Base-by-base conservation (phyloP, 495 filamentous ascomycete species). In the Lepraria neglecta region DNA sequence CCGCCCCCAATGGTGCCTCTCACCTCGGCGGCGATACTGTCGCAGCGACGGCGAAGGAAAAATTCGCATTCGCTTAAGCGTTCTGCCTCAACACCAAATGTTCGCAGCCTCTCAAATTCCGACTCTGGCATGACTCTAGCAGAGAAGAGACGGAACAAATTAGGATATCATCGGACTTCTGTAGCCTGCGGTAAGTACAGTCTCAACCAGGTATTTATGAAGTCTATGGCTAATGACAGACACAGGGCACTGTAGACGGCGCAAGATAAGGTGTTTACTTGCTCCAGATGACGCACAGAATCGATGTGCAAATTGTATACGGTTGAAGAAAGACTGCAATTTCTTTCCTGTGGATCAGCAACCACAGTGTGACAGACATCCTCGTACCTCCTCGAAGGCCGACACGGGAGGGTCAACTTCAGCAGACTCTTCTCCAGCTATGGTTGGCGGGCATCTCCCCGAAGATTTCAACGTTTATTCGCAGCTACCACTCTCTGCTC, bases 131-230 rank as follows among this genome's bases (percentile, higher is more conserved):
- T 73, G 69, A 78, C 75, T 21, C 76, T 84, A 42, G 79, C 77
- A 46, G 92, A 96, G 68, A 96, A 94, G 76, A 87, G 89, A 72
- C 87, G 94, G 67, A 98, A 97, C 72, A 97, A 95, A 75, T 80
- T 98, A 57, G 94, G 94, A 35, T 98, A 98, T 73, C 92, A 97
- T 78, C 86, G 94, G 61, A 97, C 91, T 42, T 95, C 94, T 59
- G 90, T 97, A 72, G 94, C 94, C 66, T 98, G 94, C 80, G 88
- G 94, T 98, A 81, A 44, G 59, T 63, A 56, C 58, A 43, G 48
- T 58, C 43, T 65, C 17, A 24, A 54, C 52, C 24, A 12, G 35
- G 55, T 46, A 33, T 27, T 19, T 19, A 1, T 44, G 31, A 46
- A 21, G 27, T 14, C 6, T 48, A 43, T 54, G 33, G 44, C 61